A percentile compares a stretch with the other conserved stretches of the same genome.
These are phyloP conservation scores for Sinapis alba DNA, from an alignment of 441 rosid genomes.

Conservation along the genomic window DNA sequence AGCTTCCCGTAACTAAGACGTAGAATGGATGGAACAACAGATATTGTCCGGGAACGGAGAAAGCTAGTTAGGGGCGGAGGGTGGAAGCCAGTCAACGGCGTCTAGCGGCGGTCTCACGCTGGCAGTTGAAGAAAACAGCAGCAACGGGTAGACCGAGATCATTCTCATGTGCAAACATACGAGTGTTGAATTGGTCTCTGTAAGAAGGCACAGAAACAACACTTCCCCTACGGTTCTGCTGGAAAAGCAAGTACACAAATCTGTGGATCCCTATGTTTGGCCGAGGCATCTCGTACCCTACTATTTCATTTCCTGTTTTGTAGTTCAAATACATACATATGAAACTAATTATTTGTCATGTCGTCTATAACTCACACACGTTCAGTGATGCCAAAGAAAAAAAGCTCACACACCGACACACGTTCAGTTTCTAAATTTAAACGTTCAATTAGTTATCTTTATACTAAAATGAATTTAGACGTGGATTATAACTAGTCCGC, in stretches of 20 bases:
- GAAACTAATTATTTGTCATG: not conserved
- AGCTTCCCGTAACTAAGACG: conserved; percentile 4
- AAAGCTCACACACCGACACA: not conserved
- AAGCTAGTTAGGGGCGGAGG: not conserved
- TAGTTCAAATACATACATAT: not conserved
- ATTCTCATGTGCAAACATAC: conserved; percentile 74
- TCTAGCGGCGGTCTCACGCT: conserved; percentile 94
- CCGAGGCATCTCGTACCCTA: conserved; percentile 82
- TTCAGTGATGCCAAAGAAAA: not conserved
- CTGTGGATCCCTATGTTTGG: conserved; percentile 96
- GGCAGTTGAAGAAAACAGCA: conserved; percentile 88
- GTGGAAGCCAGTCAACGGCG: conserved; percentile 51
- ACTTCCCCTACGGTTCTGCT: conserved; percentile 68
- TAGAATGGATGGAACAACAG: conserved; percentile 25
- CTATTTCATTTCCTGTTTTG: conserved; percentile 63
- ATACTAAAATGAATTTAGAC: not conserved
- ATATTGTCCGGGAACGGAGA: not conserved
- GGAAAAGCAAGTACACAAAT: conserved; percentile 78
- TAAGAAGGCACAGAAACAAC: conserved; percentile 51
- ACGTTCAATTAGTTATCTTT: not conserved
- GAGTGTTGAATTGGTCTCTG: conserved; percentile 66
- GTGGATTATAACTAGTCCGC: not conserved
- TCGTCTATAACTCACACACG: not conserved
- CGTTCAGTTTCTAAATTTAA: not conserved
- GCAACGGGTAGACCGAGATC: conserved; percentile 86